Percentiles rank a stretch among this genome's conserved stretches.
phyloP scores from a whole-genome alignment of 768 basidiomycete species.

The Kwoniella bestiolae region DNA sequence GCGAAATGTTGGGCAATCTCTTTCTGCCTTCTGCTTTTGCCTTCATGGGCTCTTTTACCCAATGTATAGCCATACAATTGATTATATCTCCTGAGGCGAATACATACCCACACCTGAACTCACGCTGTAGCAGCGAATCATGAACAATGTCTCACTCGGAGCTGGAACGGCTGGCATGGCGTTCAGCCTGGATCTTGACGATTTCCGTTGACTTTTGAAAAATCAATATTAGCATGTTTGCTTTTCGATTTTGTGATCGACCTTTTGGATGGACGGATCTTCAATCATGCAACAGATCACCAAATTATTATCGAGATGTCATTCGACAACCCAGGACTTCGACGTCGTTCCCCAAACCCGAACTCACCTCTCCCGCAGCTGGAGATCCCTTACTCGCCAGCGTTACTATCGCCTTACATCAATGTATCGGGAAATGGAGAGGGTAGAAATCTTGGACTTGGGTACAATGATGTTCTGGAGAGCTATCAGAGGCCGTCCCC shows the following conservation, averaged over 20 bases:
- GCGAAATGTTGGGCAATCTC: too few relatives aligned
- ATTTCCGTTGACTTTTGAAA: neutral
- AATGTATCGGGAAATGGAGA: constrained; percentile 5
- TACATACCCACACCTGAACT: neutral
- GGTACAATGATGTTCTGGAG: constrained; percentile 19
- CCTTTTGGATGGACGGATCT: neutral
- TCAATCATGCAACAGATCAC: neutral
- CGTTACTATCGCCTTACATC: constrained; percentile 32
- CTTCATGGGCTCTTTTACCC: too few relatives aligned
- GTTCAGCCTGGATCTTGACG: constrained; percentile 3
- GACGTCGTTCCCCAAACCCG: constrained; percentile 43
- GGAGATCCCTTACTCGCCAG: constrained; percentile 27
- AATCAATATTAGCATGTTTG: neutral
- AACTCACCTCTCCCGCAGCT: constrained; percentile 29
- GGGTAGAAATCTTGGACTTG: neutral
- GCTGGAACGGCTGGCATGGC: constrained; percentile 5
- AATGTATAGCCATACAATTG: too few relatives aligned
- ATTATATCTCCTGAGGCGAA: too few relatives aligned
- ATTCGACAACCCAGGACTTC: constrained; percentile 18
- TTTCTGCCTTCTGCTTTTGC: too few relatives aligned
- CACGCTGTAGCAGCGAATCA: neutral
- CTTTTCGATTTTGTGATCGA: neutral
- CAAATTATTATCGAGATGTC: neutral
- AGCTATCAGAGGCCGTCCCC: constrained; percentile 14
- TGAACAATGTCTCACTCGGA: neutral